Evolutionary conservation across 371 early-diverging fungal species (phyloP).

Genomic region (Fennellomyces sp.): DNA sequence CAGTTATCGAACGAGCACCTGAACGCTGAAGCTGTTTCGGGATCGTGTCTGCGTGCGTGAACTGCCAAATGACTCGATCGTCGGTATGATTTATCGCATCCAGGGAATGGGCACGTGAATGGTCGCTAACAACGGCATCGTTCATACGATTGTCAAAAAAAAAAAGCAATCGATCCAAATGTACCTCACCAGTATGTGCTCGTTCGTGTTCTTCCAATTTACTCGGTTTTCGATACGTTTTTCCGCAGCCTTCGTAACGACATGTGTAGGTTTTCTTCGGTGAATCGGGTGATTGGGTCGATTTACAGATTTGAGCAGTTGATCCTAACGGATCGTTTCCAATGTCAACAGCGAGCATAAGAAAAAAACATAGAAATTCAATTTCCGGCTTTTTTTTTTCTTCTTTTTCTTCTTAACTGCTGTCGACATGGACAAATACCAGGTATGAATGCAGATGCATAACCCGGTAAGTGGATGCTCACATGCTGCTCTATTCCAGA

Average conservation of each 20-base stretch:
- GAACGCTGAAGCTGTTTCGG: constrained; percentile 37
- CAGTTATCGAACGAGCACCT: constrained; percentile 41
- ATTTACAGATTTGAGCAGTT: background rate
- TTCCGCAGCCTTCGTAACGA: constrained; percentile 39
- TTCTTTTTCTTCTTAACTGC: constrained; percentile 2
- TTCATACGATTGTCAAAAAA: background rate
- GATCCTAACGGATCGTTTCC: background rate
- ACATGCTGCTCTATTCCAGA: constrained; percentile 41
- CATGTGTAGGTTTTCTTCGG: constrained; percentile 5
- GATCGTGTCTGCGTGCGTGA: constrained; percentile 59
- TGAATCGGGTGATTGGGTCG: background rate
- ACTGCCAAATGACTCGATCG: constrained; percentile 58
- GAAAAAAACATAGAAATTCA: background rate
- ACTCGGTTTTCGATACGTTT: constrained; percentile 56
- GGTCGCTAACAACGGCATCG: constrained; percentile 40
- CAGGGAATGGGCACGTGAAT: constrained; percentile 52
- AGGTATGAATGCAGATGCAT: constrained; percentile 45
- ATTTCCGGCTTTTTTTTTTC: background rate
- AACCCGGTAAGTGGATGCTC: background rate
- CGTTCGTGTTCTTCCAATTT: constrained; percentile 59
- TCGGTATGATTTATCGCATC: constrained; percentile 61
- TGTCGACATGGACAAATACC: constrained; percentile 76
- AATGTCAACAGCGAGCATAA: background rate
- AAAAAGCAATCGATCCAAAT: background rate
- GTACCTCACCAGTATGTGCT: constrained; percentile 67